Evolutionary conservation across 129 eudicot species (phyloP).

Genomic region (Ambrosia trifida): DNA sequence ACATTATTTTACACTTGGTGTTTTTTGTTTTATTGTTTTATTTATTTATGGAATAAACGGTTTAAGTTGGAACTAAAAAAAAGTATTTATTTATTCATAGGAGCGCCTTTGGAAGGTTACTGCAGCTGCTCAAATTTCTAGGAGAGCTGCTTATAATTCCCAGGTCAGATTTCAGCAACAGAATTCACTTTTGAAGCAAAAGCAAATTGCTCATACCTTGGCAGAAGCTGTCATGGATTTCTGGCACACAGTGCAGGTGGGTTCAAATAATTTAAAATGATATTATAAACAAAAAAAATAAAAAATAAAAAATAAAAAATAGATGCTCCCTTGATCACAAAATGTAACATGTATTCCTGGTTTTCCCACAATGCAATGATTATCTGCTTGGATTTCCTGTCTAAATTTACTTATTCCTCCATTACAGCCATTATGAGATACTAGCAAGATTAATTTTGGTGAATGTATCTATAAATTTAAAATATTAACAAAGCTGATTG

Average conservation of each 20-base stretch:
- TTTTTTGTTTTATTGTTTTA: conserved; percentile 13
- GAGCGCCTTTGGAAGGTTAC: conserved; percentile 92
- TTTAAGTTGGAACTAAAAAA: too few species aligned
- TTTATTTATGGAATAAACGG: too few species aligned
- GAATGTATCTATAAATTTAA: neutral
- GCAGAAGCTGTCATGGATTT: conserved; percentile 80
- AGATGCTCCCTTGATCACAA: neutral
- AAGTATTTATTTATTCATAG: conserved; percentile 45
- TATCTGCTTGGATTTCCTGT: neutral
- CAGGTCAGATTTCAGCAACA: conserved; percentile 52
- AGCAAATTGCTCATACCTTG: conserved; percentile 62
- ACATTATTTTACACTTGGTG: neutral
- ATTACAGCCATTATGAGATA: conserved; percentile 11
- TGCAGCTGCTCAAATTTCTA: conserved; percentile 71
- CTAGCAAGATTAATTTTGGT: neutral
- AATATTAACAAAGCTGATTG: neutral
- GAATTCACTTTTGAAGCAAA: conserved; percentile 38
- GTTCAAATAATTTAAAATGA: conserved; percentile 1
- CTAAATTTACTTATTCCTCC: neutral
- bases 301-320: too few species aligned
- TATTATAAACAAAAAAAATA: neutral
- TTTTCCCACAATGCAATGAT: neutral
- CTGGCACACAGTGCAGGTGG: conserved; percentile 74
- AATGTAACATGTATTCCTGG: neutral
- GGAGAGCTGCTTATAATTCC: conserved; percentile 53